These are phyloP conservation scores for Penstemon barbatus DNA, from an alignment of 257 asterid genomes.

Conservation along the genomic window DNA sequence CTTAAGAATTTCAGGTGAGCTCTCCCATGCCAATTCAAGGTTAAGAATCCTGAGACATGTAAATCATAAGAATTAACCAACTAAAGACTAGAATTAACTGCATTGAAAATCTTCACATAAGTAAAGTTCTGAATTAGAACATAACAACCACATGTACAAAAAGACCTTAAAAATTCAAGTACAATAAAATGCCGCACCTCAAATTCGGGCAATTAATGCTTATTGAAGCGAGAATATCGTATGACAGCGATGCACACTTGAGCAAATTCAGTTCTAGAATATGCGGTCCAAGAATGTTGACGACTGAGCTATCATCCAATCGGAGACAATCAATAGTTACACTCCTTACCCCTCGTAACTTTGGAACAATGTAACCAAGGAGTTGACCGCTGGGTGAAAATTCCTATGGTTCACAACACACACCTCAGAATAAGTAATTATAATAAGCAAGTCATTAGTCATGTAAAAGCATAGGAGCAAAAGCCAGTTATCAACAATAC, in stretches of 20 bases:
- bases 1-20: constrained; percentile 41
- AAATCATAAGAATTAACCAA: constrained; percentile 16
- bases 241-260: constrained; percentile 57
- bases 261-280: constrained; percentile 62
- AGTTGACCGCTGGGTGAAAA: constrained; percentile 52
- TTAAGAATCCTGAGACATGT: constrained; percentile 55
- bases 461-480: too few relatives aligned
- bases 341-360: constrained; percentile 40
- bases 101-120: not conserved
- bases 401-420: constrained; percentile 36
- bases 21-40: constrained; percentile 58
- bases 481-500: not conserved
- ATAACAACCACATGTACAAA: not conserved
- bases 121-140: constrained; percentile 1
- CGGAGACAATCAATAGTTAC: constrained; percentile 64
- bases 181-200: constrained; percentile 41
- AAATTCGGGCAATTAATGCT: constrained; percentile 61
- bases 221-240: constrained; percentile 43
- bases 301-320: constrained; percentile 45
- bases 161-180: not conserved
- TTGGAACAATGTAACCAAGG: constrained; percentile 43
- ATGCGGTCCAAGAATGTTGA: constrained; percentile 46
- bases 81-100: not conserved
- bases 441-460: too few relatives aligned
- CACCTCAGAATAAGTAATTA: constrained; percentile 13